Percentiles rank a stretch among this genome's conserved stretches.
phyloP scores from a whole-genome alignment of 352 stramenopile species.

The Phytophthora foliorum region DNA sequence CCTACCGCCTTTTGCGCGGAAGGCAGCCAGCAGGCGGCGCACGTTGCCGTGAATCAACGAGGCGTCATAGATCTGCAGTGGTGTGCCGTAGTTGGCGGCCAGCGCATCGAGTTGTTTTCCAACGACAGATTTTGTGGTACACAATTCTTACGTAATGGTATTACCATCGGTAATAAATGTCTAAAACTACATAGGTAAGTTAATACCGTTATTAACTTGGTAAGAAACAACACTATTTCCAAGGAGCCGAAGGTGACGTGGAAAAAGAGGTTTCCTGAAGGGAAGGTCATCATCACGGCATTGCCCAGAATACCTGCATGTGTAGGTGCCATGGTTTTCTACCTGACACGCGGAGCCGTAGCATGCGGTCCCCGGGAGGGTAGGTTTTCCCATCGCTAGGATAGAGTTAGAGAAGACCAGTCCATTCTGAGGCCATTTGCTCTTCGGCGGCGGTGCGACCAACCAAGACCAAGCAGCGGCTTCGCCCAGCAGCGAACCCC shows the following conservation, averaged over 20 bases:
- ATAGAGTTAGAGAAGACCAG: neutral
- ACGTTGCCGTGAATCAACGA: conserved; percentile 85
- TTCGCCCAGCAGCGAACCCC: too few relatives aligned
- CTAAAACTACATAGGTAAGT: too few relatives aligned
- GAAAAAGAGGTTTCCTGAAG: conserved; percentile 7
- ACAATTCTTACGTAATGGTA: too few relatives aligned
- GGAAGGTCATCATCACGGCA: neutral
- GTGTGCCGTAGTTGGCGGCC: conserved; percentile 82
- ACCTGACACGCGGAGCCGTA: neutral
- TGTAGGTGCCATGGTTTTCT: neutral
- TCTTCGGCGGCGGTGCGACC: neutral
- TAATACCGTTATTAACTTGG: too few relatives aligned
- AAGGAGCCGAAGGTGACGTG: conserved; percentile 1
- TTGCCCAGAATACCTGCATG: neutral
- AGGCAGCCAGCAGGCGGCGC: conserved; percentile 67
- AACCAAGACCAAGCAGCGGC: too few relatives aligned
- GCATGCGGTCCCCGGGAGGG: neutral
- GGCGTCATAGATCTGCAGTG: conserved; percentile 91
- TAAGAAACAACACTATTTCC: too few relatives aligned
- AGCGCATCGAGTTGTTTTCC: too few relatives aligned
- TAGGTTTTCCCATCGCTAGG: conserved; percentile 1
- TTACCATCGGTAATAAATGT: too few relatives aligned
- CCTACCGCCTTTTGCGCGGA: too few relatives aligned
- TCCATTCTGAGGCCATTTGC: neutral
- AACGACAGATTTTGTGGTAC: too few relatives aligned